phyloP scores from a whole-genome alignment of 2,329 filamentous ascomycete genomes.

The Cladophialophora psammophila region DNA sequence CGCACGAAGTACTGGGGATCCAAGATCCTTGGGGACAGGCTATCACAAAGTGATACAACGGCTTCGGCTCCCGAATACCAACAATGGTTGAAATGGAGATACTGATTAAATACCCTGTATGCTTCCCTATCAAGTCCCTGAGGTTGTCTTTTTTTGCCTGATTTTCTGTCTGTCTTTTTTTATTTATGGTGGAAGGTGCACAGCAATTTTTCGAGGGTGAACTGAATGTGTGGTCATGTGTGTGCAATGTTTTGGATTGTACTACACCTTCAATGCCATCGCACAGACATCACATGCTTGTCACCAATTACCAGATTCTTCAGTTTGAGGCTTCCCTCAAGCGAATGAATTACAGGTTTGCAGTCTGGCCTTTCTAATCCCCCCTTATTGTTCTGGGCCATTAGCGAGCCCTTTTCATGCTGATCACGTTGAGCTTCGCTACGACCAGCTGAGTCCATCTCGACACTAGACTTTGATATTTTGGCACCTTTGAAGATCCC shows the following conservation, averaged over 20 bases:
- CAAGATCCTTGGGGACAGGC: constrained; percentile 1
- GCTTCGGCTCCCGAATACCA: constrained; percentile 2
- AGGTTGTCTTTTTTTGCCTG: neutral
- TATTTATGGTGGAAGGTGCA: neutral
- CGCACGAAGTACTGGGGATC: constrained; percentile 3
- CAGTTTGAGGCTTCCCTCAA: neutral
- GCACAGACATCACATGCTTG: neutral
- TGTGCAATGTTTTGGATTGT: neutral
- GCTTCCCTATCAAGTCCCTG: neutral
- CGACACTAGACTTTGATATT: too few species aligned
- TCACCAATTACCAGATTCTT: neutral
- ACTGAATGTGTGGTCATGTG: neutral
- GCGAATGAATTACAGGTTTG: too few species aligned
- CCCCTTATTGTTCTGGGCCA: too few species aligned
- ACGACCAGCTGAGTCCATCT: too few species aligned
- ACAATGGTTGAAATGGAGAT: neutral
- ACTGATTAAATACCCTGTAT: neutral
- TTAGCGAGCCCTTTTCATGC: too few species aligned
- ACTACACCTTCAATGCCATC: neutral
- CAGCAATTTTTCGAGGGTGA: neutral
- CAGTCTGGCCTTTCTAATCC: too few species aligned
- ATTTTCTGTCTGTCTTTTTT: neutral
- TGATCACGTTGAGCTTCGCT: too few species aligned
- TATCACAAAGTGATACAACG: constrained; percentile 10
- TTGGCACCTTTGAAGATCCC: too few species aligned